Conservation (phyloP, 2,329 filamentous ascomycete genomes). For the Capronia coronata region DNA sequence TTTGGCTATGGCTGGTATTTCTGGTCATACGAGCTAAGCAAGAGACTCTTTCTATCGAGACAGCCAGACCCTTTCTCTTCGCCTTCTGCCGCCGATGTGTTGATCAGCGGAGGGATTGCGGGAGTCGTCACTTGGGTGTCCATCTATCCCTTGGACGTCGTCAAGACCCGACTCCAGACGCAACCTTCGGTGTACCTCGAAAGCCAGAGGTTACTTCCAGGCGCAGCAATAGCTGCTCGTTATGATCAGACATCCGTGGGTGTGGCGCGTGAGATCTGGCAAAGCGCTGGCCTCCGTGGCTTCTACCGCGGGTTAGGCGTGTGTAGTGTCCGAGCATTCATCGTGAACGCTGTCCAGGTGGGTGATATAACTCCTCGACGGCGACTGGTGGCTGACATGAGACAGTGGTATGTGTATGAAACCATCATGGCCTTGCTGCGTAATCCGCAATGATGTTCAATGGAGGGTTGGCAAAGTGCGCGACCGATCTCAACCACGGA, state of each 20-base stretch:
- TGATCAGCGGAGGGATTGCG: slow-evolving; percentile 80
- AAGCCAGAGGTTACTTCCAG: slow-evolving; percentile 23
- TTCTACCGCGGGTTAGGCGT: slow-evolving; percentile 72
- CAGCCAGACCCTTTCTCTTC: slow-evolving; percentile 29
- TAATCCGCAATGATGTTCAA: slow-evolving; percentile 4
- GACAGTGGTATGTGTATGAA: slow-evolving; percentile 82
- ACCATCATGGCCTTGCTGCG: slow-evolving; percentile 60
- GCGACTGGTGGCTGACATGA: slow-evolving; percentile 11
- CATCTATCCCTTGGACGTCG: slow-evolving; percentile 82
- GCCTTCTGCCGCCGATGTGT: slow-evolving; percentile 52
- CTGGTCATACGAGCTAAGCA: slow-evolving; percentile 78
- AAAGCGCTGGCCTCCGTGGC: slow-evolving; percentile 52
- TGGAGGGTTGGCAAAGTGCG: background rate
- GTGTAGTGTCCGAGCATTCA: slow-evolving; percentile 78
- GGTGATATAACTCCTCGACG: slow-evolving; percentile 20
- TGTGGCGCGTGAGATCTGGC: slow-evolving; percentile 61
- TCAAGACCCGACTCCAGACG: slow-evolving; percentile 88
- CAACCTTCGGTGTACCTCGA: slow-evolving; percentile 43
- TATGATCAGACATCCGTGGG: slow-evolving; percentile 49
- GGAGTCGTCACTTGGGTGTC: slow-evolving; percentile 84
- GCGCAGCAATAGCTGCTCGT: slow-evolving; percentile 27
- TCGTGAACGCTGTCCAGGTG: slow-evolving; percentile 81
- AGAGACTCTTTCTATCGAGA: slow-evolving; percentile 48
- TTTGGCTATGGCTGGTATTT: slow-evolving; percentile 99
- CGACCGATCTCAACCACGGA: background rate